Percentiles rank a stretch among this genome's conserved stretches.
phyloP scores from a whole-genome alignment of 352 stramenopile genomes.

The Thraustotheca clavata region DNA sequence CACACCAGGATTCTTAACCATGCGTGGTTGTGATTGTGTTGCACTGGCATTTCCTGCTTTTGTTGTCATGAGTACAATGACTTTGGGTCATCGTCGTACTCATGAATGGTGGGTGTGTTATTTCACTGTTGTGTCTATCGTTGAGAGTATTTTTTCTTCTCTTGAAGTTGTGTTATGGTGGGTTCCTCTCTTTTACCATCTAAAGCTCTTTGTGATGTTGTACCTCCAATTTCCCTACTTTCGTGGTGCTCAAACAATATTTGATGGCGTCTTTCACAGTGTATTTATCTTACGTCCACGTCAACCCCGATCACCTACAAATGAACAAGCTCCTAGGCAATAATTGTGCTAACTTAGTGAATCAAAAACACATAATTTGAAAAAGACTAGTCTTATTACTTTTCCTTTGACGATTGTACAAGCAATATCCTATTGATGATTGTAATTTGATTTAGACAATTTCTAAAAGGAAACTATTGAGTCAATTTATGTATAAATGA shows the following conservation, averaged over 20 bases:
- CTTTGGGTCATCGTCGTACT: slow-evolving; percentile 45
- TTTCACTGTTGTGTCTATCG: slow-evolving; percentile 59
- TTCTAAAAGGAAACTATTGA: too few species aligned
- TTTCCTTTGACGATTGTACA: too few species aligned
- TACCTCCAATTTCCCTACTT: slow-evolving; percentile 90
- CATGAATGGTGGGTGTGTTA: slow-evolving; percentile 87
- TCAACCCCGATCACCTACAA: background rate
- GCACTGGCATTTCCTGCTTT: slow-evolving; percentile 81
- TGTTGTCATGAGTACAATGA: slow-evolving; percentile 64
- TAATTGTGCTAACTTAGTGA: background rate
- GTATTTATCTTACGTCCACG: slow-evolving; percentile 42
- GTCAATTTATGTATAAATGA: too few species aligned
- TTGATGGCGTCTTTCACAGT: slow-evolving; percentile 62
- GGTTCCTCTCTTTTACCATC: slow-evolving; percentile 82
- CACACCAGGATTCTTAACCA: slow-evolving; percentile 75
- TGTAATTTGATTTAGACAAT: too few species aligned
- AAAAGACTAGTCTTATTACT: too few species aligned
- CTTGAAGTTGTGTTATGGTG: slow-evolving; percentile 50
- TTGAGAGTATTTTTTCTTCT: slow-evolving; percentile 57
- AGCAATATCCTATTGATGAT: too few species aligned
- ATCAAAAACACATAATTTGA: too few species aligned
- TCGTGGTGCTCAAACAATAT: slow-evolving; percentile 69
- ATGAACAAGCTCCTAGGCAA: background rate
- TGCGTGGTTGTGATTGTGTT: slow-evolving; percentile 55
- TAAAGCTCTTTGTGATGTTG: slow-evolving; percentile 74